phyloP scores from a whole-genome alignment of 345 rosid genomes.

The Camelina hispida region DNA sequence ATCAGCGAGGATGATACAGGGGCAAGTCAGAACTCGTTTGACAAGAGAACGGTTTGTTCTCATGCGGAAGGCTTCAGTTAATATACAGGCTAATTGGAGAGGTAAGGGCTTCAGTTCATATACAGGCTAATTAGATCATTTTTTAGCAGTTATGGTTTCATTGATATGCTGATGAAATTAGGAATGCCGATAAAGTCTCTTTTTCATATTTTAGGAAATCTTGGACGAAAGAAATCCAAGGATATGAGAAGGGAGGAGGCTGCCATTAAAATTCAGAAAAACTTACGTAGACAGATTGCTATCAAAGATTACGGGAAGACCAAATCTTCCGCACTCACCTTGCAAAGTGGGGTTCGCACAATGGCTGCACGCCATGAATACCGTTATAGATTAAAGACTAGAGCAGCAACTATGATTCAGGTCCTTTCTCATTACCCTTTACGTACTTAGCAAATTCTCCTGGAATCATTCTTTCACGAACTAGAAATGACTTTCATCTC shows the following conservation, averaged over 20 bases:
- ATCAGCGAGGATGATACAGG: constrained; percentile 74
- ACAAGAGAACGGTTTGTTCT: constrained; percentile 55
- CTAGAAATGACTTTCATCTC: constrained; percentile 23
- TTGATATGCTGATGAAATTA: constrained; percentile 12
- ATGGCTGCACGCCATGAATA: constrained; percentile 56
- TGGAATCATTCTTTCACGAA: constrained; percentile 32
- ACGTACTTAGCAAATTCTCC: constrained; percentile 22
- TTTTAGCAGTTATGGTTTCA: constrained; percentile 13
- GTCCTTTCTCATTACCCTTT: constrained; percentile 44
- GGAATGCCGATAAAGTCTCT: constrained; percentile 19
- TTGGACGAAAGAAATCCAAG: constrained; percentile 50
- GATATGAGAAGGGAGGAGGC: constrained; percentile 59
- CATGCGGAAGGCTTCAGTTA: constrained; percentile 58
- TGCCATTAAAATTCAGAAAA: constrained; percentile 74
- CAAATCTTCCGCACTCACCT: constrained; percentile 58
- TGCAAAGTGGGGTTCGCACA: constrained; percentile 70
- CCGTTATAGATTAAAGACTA: constrained; percentile 42
- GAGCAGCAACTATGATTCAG: constrained; percentile 66
- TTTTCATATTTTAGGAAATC: constrained; percentile 52
- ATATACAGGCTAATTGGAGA: constrained; percentile 80
- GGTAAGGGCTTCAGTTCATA: constrained; percentile 64
- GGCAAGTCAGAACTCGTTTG: constrained; percentile 48
- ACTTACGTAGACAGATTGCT: constrained; percentile 64
- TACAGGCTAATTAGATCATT: constrained; percentile 57
- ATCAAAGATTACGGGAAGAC: constrained; percentile 49